Evolutionary conservation across 2,329 filamentous ascomycete genomes (phyloP).

Genomic region (Ceratocystis smalleyi): DNA sequence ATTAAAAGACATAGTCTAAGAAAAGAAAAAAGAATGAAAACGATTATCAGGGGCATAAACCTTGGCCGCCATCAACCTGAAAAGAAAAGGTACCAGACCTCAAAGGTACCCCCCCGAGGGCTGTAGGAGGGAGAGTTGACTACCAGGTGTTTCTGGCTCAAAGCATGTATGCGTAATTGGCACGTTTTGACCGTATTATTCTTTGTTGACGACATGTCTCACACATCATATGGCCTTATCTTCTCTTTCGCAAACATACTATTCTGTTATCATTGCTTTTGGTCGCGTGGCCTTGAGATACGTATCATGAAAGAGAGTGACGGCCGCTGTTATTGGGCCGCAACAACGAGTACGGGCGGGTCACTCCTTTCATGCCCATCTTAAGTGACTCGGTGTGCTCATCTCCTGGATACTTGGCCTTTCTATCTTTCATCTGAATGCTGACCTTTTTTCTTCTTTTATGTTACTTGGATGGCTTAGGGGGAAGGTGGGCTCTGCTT

Average conservation of each 20-base stretch:
- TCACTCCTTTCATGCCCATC: neutral
- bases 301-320: neutral
- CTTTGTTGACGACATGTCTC: neutral
- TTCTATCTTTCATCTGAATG: neutral
- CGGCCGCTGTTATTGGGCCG: neutral
- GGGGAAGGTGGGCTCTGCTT: neutral
- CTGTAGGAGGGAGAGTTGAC: too few relatives aligned
- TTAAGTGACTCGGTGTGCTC: neutral
- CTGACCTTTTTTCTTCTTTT: neutral
- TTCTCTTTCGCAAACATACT: neutral
- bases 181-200: neutral
- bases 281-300: neutral
- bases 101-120: too few relatives aligned
- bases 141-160: neutral
- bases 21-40: too few relatives aligned
- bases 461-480: neutral
- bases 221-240: neutral
- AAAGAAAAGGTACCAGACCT: too few relatives aligned
- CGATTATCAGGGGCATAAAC: too few relatives aligned
- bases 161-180: neutral
- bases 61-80: too few relatives aligned
- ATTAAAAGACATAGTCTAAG: too few relatives aligned
- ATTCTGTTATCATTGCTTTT: neutral
- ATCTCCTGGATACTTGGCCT: neutral
- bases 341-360: neutral